A percentile compares a stretch with the other conserved stretches of the same genome.
Conservation (phyloP, 2,329 filamentous ascomycete genomes). For the Myriosclerotinia curreyana region DNA sequence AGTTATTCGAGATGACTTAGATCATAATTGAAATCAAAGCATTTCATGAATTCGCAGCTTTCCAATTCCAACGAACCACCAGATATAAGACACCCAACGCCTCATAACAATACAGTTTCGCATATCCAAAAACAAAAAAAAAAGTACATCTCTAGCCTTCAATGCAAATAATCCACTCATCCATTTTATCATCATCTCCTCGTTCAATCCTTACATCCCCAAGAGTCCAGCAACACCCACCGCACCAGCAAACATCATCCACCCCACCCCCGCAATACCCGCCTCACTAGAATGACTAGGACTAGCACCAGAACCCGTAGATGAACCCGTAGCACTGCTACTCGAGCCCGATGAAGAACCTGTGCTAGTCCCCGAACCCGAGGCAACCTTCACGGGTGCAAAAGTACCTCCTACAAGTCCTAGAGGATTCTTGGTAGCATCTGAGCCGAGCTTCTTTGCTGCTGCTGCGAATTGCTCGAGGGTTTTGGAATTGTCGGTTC, state of each 20-base stretch:
- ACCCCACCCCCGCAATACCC: neutral
- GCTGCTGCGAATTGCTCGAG: neutral
- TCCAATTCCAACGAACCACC: neutral
- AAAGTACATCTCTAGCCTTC: neutral
- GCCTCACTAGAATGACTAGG: neutral
- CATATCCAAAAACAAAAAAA: too few relatives aligned
- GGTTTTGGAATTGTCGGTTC: conserved; percentile 9
- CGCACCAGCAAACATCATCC: conserved; percentile 4
- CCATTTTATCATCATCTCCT: neutral
- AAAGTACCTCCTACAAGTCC: neutral
- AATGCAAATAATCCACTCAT: neutral
- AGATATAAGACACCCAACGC: neutral
- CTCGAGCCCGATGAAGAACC: neutral
- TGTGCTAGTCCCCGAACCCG: neutral
- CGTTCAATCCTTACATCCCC: neutral
- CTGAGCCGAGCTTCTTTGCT: neutral
- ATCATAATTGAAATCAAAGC: neutral
- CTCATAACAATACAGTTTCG: neutral
- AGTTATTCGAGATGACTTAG: neutral
- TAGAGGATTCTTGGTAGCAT: conserved; percentile 3
- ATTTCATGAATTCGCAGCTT: neutral
- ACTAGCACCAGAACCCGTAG: neutral
- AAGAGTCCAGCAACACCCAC: conserved; percentile 6
- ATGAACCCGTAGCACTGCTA: neutral
- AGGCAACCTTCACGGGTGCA: neutral